Evolutionary conservation across 192 early-diverging fungal species (phyloP), one percentile per base, ranked within the genome.

Genomic region (Coemansia javaensis): DNA sequence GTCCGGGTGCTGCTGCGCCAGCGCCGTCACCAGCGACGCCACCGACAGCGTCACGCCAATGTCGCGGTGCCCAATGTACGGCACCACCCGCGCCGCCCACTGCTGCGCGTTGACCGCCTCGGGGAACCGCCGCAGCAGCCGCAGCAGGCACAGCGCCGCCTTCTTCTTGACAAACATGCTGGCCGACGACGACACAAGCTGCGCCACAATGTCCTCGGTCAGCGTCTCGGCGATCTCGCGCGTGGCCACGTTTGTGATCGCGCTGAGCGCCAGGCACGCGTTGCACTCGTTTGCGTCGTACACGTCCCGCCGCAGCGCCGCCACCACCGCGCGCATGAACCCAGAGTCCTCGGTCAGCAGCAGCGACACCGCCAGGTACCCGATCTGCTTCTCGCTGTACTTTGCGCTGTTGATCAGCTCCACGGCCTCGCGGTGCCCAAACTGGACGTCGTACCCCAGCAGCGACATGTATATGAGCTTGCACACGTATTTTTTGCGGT

Each of bases 401-500:
- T 94, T 95, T 25, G 52, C 40, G 50, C 91, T 91, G 18, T 84
- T 85, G 40, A 97, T 81, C 40, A 99, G 77, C 47, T 92, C 88
- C 35, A 98, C 87, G 23, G 94, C 91, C 54, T 99, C 97, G 67
- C 89, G 79, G 59, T 97, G 93, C 33, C 97, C 97, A 81, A 99
- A 94, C 67, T 98, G 93, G 38, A 98, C 85, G 28, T 97, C 90
- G 84, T 90, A 98, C 11, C 97, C 97, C 30, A 97, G 85, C 58
- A 99, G 90, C 54, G 94, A 96, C 91, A 99, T 99, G 79, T 98
- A 99, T 36, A 99, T 63, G 14, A 99, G 80, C 72, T 99, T 99
- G 77, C 89, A 90, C 34, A 99, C 93, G 68, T 99, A 99, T 59
- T 99, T 99, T 77, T 96, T 97, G 77, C 94, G 93, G 66, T 99